phyloP scores from a whole-genome alignment of 768 basidiomycete genomes.

The Gymnopilus dilepis region DNA sequence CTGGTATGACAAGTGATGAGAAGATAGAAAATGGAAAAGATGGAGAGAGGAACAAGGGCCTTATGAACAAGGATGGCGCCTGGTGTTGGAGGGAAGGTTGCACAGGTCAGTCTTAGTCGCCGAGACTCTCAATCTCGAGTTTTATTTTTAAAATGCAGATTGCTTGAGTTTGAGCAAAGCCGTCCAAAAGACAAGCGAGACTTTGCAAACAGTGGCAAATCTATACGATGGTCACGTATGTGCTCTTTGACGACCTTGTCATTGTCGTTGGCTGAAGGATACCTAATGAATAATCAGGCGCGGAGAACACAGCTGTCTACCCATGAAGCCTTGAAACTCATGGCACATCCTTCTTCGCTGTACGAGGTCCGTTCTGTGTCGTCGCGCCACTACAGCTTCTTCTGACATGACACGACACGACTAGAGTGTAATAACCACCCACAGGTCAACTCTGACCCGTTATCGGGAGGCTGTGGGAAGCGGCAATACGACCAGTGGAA shows the following conservation, averaged over 20 bases:
- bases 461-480: conserved; percentile 57
- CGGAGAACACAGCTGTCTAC: conserved; percentile 72
- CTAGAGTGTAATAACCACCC: conserved; percentile 77
- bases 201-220: conserved; percentile 75
- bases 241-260: not conserved
- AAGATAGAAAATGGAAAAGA: conserved; percentile 32
- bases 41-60: conserved; percentile 49
- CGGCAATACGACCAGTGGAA: conserved; percentile 4
- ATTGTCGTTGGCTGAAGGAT: not conserved
- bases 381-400: not conserved
- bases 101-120: conserved; percentile 47
- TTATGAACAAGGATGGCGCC: conserved; percentile 73
- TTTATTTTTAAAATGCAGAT: conserved; percentile 43
- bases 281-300: conserved; percentile 50
- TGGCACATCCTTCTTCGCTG: conserved; percentile 74
- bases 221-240: conserved; percentile 80
- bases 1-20: conserved; percentile 56
- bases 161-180: conserved; percentile 82
- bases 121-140: not conserved
- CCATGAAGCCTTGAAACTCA: conserved; percentile 75
- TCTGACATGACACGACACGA: not conserved
- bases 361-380: conserved; percentile 58
- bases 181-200: conserved; percentile 76
- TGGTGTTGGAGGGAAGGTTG: conserved; percentile 91
- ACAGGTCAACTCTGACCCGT: conserved; percentile 67